phyloP scores from a whole-genome alignment of 345 rosid species.

The Lepidium sativum region DNA sequence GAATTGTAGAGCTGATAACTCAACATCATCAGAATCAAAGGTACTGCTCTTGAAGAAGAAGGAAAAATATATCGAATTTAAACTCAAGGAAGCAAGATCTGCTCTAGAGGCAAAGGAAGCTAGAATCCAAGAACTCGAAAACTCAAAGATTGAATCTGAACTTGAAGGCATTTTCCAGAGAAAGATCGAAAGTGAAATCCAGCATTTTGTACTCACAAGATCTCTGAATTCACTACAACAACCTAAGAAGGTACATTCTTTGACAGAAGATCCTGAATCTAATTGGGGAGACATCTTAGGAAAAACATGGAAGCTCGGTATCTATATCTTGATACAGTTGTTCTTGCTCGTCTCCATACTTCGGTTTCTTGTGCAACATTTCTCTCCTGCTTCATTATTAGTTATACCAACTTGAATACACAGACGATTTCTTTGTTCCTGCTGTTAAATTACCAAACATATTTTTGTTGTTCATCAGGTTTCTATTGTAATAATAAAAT shows the following conservation, averaged over 20 bases:
- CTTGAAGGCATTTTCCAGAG: slow-evolving; percentile 54
- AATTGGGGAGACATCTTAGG: slow-evolving; percentile 29
- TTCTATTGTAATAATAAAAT: slow-evolving; percentile 11
- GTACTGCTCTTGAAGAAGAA: slow-evolving; percentile 39
- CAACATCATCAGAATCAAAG: slow-evolving; percentile 34
- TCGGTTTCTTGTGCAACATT: slow-evolving; percentile 32
- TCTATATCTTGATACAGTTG: slow-evolving; percentile 46
- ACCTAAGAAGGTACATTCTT: slow-evolving; percentile 17
- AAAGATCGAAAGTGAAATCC: slow-evolving; percentile 72
- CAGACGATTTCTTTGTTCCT: not conserved
- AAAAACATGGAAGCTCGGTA: slow-evolving; percentile 37
- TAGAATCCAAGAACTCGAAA: slow-evolving; percentile 55
- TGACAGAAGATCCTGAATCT: slow-evolving; percentile 39
- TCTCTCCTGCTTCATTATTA: slow-evolving; percentile 33
- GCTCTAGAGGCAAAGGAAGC: slow-evolving; percentile 40
- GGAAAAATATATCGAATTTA: slow-evolving; percentile 35
- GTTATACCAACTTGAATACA: slow-evolving; percentile 47
- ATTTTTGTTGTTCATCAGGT: not conserved
- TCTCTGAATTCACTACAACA: slow-evolving; percentile 39
- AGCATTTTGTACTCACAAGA: slow-evolving; percentile 39
- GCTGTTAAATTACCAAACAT: slow-evolving; percentile 7
- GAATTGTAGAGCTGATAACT: slow-evolving; percentile 1
- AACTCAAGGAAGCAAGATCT: slow-evolving; percentile 40
- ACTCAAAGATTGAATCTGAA: slow-evolving; percentile 43
- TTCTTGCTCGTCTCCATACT: slow-evolving; percentile 45